These are phyloP conservation scores for Dinochytrium kinnereticum DNA, from an alignment of 371 early-diverging fungal genomes.

Conservation along the genomic window DNA sequence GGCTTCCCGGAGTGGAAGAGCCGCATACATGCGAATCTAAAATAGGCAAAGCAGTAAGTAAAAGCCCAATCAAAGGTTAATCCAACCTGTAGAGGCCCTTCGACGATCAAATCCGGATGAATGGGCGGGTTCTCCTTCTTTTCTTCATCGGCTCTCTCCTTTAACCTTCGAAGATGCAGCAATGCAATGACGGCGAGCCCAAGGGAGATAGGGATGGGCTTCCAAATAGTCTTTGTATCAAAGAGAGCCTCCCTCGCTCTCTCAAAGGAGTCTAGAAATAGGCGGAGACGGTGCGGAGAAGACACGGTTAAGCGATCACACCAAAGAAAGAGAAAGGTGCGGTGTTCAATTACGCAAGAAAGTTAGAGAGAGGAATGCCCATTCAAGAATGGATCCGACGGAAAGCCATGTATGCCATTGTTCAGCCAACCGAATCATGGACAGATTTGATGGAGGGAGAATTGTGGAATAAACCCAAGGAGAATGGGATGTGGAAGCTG, in stretches of 20 bases:
- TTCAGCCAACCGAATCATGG: no score
- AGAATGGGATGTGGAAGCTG: no score
- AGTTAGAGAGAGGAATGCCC: no score
- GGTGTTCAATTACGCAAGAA: no score
- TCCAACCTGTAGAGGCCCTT: conserved; percentile 22
- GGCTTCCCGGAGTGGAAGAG: conserved; percentile 84
- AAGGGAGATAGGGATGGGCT: conserved; percentile 20
- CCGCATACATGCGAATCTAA: conserved; percentile 82
- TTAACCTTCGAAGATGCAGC: conserved; percentile 7
- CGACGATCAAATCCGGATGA: conserved; percentile 27
- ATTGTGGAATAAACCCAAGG: no score
- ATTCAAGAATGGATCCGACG: no score
- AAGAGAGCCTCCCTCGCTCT: conserved; percentile 1
- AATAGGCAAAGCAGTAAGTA: background rate
- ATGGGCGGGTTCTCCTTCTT: background rate
- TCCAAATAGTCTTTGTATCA: conserved; percentile 17
- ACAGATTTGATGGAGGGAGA: no score
- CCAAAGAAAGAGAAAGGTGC: no score
- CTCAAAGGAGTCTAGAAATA: background rate
- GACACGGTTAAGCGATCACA: no score
- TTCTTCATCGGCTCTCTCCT: background rate
- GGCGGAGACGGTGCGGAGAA: no score
- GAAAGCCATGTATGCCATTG: no score
- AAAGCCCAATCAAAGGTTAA: background rate
- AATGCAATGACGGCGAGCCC: conserved; percentile 26